Percentiles rank a stretch among this genome's conserved stretches.
phyloP scores from a whole-genome alignment of 805 yeast genomes.

The Torulaspora maleeae region DNA sequence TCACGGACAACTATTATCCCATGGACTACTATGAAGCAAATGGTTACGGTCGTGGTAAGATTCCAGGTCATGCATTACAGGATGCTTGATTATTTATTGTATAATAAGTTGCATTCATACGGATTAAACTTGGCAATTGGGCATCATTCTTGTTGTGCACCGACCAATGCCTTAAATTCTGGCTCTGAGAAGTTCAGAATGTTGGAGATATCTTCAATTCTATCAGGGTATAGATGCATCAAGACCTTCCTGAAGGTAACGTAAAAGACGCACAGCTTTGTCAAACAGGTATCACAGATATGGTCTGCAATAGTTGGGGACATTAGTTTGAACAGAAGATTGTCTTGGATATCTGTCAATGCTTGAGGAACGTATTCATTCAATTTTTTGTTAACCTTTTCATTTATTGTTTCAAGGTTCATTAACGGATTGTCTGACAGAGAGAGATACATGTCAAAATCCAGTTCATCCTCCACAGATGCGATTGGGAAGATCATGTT shows the following conservation, averaged over 20 bases:
- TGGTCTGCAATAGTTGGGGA: slow-evolving; percentile 60
- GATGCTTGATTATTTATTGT: neutral
- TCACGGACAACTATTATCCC: slow-evolving; percentile 68
- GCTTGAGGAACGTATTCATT: slow-evolving; percentile 49
- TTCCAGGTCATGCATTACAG: slow-evolving; percentile 43
- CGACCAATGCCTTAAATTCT: slow-evolving; percentile 67
- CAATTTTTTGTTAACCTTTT: slow-evolving; percentile 43
- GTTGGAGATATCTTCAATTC: slow-evolving; percentile 18
- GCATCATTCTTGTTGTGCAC: slow-evolving; percentile 44
- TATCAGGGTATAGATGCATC: slow-evolving; percentile 34
- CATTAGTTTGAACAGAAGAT: slow-evolving; percentile 50
- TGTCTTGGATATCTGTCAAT: slow-evolving; percentile 53
- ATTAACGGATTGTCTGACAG: slow-evolving; percentile 53
- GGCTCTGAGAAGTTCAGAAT: slow-evolving; percentile 29
- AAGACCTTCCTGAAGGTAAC: slow-evolving; percentile 37
- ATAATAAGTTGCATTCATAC: neutral
- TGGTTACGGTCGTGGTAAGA: slow-evolving; percentile 86
- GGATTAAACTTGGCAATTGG: neutral
- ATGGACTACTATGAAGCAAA: slow-evolving; percentile 92
- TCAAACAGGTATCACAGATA: slow-evolving; percentile 47
- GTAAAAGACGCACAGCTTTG: slow-evolving; percentile 44
- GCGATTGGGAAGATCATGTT: slow-evolving; percentile 67
- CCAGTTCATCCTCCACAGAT: slow-evolving; percentile 47
- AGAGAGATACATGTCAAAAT: slow-evolving; percentile 61
- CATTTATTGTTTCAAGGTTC: slow-evolving; percentile 42